phyloP scores from a whole-genome alignment of 2,329 filamentous ascomycete genomes.

The Fusarium siculi region DNA sequence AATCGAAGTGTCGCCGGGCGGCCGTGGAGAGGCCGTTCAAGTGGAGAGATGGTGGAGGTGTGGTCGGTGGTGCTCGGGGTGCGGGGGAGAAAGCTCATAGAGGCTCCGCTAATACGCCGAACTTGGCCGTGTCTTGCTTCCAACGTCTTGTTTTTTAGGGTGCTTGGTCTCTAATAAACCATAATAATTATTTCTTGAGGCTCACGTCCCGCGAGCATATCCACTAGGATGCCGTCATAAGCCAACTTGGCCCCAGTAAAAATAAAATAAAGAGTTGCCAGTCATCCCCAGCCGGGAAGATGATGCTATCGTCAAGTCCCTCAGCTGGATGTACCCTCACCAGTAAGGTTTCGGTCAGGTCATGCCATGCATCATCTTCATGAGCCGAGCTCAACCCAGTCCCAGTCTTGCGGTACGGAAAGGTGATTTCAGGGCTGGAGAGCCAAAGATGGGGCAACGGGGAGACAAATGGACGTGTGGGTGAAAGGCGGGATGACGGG shows the following conservation, averaged over 20 bases:
- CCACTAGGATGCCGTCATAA: slow-evolving; percentile 34
- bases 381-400: slow-evolving; percentile 34
- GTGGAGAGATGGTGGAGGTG: slow-evolving; percentile 35
- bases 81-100: slow-evolving; percentile 38
- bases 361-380: slow-evolving; percentile 37
- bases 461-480: slow-evolving; percentile 27
- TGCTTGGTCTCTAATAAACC: background rate
- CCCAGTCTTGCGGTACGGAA: slow-evolving; percentile 29
- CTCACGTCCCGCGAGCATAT: slow-evolving; percentile 10
- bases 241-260: slow-evolving; percentile 19
- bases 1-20: slow-evolving; percentile 33
- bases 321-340: slow-evolving; percentile 3
- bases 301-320: slow-evolving; percentile 26
- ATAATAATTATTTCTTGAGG: slow-evolving; percentile 5
- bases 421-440: slow-evolving; percentile 25
- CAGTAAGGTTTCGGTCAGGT: slow-evolving; percentile 36
- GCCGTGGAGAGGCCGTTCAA: slow-evolving; percentile 38
- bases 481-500: slow-evolving; percentile 38
- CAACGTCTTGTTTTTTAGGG: slow-evolving; percentile 23
- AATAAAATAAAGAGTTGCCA: background rate
- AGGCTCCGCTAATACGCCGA: slow-evolving; percentile 47
- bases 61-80: slow-evolving; percentile 37
- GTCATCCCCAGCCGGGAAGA: background rate
- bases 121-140: slow-evolving; percentile 28
- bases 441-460: slow-evolving; percentile 28